Evolutionary conservation across 2,329 filamentous ascomycete genomes (phyloP).

Genomic region (Colletotrichum tabaci): DNA sequence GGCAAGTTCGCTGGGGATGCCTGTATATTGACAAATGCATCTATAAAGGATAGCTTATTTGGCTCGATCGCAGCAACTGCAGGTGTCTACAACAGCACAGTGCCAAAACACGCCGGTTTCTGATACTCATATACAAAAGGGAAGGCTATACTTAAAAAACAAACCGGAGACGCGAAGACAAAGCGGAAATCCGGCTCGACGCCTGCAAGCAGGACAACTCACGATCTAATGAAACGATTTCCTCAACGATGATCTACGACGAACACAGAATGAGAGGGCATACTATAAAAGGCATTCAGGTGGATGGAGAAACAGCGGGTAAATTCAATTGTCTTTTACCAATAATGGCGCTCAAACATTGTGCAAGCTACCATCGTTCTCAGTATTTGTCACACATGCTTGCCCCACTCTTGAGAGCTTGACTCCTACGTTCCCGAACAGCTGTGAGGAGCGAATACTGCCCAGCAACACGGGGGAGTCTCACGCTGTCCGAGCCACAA

Average conservation of each 20-base stretch:
- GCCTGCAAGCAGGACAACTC: constrained; percentile 30
- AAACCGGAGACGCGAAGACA: constrained; percentile 6
- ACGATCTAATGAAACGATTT: constrained; percentile 30
- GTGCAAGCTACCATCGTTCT: neutral
- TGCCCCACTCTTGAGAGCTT: neutral
- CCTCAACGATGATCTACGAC: constrained; percentile 21
- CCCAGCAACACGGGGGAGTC: neutral
- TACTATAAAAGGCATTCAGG: neutral
- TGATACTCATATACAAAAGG: constrained; percentile 32
- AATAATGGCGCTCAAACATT: neutral
- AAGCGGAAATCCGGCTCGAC: constrained; percentile 3
- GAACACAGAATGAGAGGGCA: constrained; percentile 8
- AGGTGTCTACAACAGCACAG: constrained; percentile 6
- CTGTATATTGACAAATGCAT: neutral
- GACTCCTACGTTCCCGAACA: neutral
- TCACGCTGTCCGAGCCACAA: neutral
- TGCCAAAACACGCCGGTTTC: constrained; percentile 13
- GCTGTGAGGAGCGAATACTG: neutral
- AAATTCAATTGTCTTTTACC: constrained; percentile 4
- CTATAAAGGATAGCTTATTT: neutral
- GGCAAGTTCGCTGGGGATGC: neutral
- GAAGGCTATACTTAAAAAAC: constrained; percentile 36
- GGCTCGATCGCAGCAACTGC: neutral
- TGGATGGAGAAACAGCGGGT: neutral
- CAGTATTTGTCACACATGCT: neutral